phyloP scores from a whole-genome alignment of 495 filamentous ascomycete genomes.

The Alectoria sarmentosa region DNA sequence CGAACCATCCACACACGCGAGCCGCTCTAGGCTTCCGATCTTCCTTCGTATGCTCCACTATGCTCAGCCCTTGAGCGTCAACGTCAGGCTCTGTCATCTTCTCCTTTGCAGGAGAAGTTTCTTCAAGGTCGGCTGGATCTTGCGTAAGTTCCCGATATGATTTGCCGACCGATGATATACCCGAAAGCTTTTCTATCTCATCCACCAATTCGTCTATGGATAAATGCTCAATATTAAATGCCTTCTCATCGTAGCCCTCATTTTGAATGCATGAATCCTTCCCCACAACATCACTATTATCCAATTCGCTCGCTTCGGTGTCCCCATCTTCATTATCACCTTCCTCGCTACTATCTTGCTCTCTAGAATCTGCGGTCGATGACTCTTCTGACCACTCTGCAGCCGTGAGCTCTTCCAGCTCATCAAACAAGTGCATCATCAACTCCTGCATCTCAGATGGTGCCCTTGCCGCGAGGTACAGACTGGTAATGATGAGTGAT shows the following conservation, averaged over 20 bases:
- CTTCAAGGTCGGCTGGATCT: neutral
- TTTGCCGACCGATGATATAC: neutral
- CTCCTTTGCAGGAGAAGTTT: neutral
- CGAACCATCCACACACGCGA: neutral
- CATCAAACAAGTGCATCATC: slow-evolving; percentile 1
- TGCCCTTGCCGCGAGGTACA: neutral
- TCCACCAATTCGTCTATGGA: neutral
- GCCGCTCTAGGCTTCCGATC: neutral
- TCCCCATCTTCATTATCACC: neutral
- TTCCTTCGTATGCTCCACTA: too few relatives aligned
- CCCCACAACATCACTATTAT: neutral
- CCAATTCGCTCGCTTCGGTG: neutral
- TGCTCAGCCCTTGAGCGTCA: neutral
- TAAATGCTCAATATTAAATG: neutral
- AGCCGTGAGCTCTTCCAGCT: neutral
- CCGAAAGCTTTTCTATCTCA: neutral
- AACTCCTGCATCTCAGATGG: neutral
- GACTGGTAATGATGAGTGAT: neutral
- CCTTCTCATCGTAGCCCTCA: neutral
- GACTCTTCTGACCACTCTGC: neutral
- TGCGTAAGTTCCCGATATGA: neutral
- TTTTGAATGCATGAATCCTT: neutral
- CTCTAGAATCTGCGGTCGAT: neutral
- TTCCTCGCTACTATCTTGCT: neutral
- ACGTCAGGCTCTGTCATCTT: neutral